Evolutionary conservation across 345 rosid genomes (phyloP), one percentile per base, ranked within the genome.

Genomic region (Gynandropsis gynandra): DNA sequence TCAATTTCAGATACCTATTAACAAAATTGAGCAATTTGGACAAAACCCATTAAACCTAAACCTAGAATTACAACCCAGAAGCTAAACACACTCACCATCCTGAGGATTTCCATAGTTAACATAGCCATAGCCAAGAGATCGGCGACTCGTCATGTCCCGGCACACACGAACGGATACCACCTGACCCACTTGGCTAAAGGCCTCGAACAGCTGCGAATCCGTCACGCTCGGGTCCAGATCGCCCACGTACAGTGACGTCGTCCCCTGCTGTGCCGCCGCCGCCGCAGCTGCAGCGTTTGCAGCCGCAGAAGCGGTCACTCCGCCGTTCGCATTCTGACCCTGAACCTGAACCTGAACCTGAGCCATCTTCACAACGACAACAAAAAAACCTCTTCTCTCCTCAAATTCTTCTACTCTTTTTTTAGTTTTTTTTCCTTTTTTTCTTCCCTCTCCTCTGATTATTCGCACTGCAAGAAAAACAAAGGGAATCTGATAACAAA

Each of bases 111-210:
- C 71, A 41, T 70, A 89, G 73, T 86, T 89, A 16, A 89, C 87
- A 31, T 89, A 89, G 36, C 82, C 97, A 59, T 89, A 88, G 33
- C 95, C 92, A 16, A 88, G 92, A 50, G 97, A 85, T 32, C 81
- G 70, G 42, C 88, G 71, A n/a, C 84, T 79, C 17, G 71, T 70
- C 74, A 83, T 55, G 72, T 89, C 96, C 62, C 90, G 70, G 50
- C 95, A 89, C 36, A 89, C 89, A 61, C 95, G 69, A 33, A 88
- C 95, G 16, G 97, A 82, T 17, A 83, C 83, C 31, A 85, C 95
- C 47, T 61, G 82, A 29, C 89, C 95, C 1, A 76, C 70, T 69
- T 82, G 87, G 64, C 64, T 73, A 53, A 88, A 88, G 51, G 79
- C 66, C 69, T 88, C 85, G 51, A 75, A 88, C 40, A 88, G 67